A percentile compares a stretch with the other conserved stretches of the same genome.
Evolutionary conservation across 2,329 filamentous ascomycete genomes (phyloP).

Genomic region (Gnomoniopsis sp.): DNA sequence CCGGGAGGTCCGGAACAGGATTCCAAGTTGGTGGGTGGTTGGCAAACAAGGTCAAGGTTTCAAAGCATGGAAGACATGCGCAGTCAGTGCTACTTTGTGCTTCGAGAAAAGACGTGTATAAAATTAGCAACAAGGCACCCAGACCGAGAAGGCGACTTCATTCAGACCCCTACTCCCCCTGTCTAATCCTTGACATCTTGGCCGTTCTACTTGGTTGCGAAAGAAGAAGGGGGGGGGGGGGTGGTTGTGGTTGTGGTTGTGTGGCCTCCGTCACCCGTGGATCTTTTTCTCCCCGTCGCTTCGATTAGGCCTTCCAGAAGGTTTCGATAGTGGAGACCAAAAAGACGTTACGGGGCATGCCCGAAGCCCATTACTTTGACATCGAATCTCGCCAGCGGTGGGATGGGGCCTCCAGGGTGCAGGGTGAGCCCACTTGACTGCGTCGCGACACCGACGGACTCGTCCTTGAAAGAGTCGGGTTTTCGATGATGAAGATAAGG

Average conservation of each 20-base stretch:
- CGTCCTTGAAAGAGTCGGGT: background rate
- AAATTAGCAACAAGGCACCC: slow-evolving; percentile 16
- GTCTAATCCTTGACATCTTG: background rate
- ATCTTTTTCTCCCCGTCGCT: background rate
- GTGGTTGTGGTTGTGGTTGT: no score
- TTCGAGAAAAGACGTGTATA: background rate
- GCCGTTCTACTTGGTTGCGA: background rate
- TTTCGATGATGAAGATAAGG: no score
- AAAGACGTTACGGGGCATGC: background rate
- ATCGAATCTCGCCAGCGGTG: background rate
- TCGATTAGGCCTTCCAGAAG: slow-evolving; percentile 17
- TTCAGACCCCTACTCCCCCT: slow-evolving; percentile 10
- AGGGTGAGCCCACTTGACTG: background rate
- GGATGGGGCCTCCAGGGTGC: no score
- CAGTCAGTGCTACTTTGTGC: no score
- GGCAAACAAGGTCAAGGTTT: background rate
- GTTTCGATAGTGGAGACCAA: slow-evolving; percentile 8
- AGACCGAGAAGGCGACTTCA: background rate
- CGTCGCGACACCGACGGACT: background rate
- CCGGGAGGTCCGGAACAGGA: background rate
- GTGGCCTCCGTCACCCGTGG: no score
- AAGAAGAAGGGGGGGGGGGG: background rate
- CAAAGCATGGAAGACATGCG: no score
- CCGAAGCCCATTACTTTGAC: background rate
- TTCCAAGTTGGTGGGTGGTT: background rate